phyloP scores from a whole-genome alignment of 352 stramenopile species.

The Phytophthora uliginosa region DNA sequence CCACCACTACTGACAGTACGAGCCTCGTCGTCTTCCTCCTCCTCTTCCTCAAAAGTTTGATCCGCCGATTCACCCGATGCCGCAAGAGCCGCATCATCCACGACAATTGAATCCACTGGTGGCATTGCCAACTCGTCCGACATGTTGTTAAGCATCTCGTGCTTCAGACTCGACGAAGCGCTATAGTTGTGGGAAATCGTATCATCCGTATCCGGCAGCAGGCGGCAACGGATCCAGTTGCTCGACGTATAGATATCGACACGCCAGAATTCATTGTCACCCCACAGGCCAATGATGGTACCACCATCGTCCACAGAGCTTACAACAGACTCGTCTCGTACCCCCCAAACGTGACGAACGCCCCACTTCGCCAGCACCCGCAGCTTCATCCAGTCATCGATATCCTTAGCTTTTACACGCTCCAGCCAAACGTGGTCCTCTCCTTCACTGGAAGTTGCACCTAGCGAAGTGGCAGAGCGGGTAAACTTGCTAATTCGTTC shows the following conservation, averaged over 20 bases:
- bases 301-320: constrained; percentile 31
- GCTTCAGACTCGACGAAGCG: constrained; percentile 43
- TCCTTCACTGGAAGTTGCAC: constrained; percentile 36
- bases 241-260: constrained; percentile 89
- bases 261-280: constrained; percentile 83
- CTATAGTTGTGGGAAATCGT: constrained; percentile 61
- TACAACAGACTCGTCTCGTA: constrained; percentile 34
- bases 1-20: constrained; percentile 38
- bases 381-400: constrained; percentile 90
- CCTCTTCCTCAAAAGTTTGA: constrained; percentile 55
- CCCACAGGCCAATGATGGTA: constrained; percentile 46
- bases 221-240: constrained; percentile 88
- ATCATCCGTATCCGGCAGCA: constrained; percentile 85
- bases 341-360: constrained; percentile 81
- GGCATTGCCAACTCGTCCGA: constrained; percentile 46
- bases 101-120: constrained; percentile 47
- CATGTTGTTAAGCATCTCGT: constrained; percentile 47
- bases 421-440: constrained; percentile 81
- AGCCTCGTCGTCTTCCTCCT: constrained; percentile 53
- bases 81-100: constrained; percentile 36
- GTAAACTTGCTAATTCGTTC: constrained; percentile 77
- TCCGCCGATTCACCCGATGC: constrained; percentile 32
- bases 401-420: constrained; percentile 86
- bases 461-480: constrained; percentile 44
- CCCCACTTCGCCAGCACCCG: constrained; percentile 83